A percentile compares a stretch with the other conserved stretches of the same genome.
phyloP scores from a whole-genome alignment of 2,329 filamentous ascomycete species.

The Ascochyta koolunga region DNA sequence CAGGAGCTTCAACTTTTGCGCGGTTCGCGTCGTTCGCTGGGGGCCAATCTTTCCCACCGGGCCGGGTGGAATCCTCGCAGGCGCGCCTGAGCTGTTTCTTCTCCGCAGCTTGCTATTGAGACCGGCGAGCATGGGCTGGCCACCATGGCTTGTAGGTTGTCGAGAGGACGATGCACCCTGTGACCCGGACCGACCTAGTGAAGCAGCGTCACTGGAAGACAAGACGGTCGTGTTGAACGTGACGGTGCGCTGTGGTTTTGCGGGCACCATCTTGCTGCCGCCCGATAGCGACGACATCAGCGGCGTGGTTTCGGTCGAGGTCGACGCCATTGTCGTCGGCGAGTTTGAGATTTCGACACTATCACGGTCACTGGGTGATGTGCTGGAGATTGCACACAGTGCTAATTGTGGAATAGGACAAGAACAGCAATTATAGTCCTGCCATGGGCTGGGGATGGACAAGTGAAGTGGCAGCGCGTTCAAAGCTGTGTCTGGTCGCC shows the following conservation, averaged over 20 bases:
- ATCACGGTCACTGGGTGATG: neutral
- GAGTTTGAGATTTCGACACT: neutral
- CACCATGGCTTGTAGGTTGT: slow-evolving; percentile 46
- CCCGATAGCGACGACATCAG: slow-evolving; percentile 46
- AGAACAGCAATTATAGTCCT: slow-evolving; percentile 11
- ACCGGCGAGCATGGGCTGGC: slow-evolving; percentile 65
- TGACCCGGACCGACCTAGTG: slow-evolving; percentile 42
- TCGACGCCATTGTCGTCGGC: slow-evolving; percentile 39
- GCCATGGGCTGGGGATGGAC: slow-evolving; percentile 19
- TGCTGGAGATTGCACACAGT: neutral
- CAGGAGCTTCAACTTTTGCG: slow-evolving; percentile 95
- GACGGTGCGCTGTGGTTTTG: slow-evolving; percentile 65
- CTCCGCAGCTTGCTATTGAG: slow-evolving; percentile 87
- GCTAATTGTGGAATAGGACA: neutral
- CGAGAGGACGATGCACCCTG: slow-evolving; percentile 37
- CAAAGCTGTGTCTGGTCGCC: slow-evolving; percentile 12
- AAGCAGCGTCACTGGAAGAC: slow-evolving; percentile 49
- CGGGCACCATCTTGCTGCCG: slow-evolving; percentile 23
- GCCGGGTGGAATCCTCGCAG: slow-evolving; percentile 53
- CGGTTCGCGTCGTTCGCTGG: slow-evolving; percentile 92
- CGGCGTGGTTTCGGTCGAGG: slow-evolving; percentile 46
- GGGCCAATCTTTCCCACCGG: slow-evolving; percentile 79
- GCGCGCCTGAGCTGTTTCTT: slow-evolving; percentile 79
- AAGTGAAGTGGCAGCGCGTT: slow-evolving; percentile 1
- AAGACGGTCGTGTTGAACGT: slow-evolving; percentile 73